Evolutionary conservation across 768 basidiomycete species (phyloP).

Genomic region (Russula sp.): DNA sequence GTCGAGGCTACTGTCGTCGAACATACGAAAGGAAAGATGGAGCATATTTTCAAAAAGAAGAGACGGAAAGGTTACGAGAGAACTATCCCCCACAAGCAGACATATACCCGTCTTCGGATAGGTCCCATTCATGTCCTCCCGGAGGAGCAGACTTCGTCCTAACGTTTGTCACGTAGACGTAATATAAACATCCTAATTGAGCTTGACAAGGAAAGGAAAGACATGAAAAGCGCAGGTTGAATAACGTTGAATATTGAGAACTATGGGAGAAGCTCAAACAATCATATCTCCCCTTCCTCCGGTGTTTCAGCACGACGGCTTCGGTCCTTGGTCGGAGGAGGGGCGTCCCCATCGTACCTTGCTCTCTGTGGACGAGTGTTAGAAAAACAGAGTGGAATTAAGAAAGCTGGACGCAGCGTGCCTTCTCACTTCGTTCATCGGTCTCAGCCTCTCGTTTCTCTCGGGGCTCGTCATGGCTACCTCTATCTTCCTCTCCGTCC

Average conservation of each 20-base stretch:
- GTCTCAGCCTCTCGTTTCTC: slow-evolving; percentile 34
- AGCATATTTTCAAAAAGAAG: slow-evolving; percentile 93
- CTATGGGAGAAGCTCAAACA: not conserved
- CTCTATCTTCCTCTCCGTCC: slow-evolving; percentile 45
- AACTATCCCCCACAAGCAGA: slow-evolving; percentile 89
- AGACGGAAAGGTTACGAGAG: slow-evolving; percentile 96
- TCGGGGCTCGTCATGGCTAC: slow-evolving; percentile 35
- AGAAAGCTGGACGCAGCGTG: slow-evolving; percentile 33
- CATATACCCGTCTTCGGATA: slow-evolving; percentile 91
- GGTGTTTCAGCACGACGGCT: slow-evolving; percentile 55
- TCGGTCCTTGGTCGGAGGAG: slow-evolving; percentile 40
- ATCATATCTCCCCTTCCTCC: slow-evolving; percentile 82
- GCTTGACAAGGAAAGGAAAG: not conserved
- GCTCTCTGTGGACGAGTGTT: slow-evolving; percentile 48
- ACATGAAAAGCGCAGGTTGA: not conserved
- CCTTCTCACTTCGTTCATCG: slow-evolving; percentile 46
- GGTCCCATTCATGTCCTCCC: slow-evolving; percentile 61
- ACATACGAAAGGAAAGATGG: slow-evolving; percentile 93
- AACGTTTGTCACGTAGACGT: slow-evolving; percentile 23
- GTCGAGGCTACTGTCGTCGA: slow-evolving; percentile 92
- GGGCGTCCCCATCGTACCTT: slow-evolving; percentile 36
- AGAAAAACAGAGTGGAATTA: slow-evolving; percentile 2
- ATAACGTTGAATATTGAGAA: not conserved
- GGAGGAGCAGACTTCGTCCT: slow-evolving; percentile 25
- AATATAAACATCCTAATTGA: not conserved